Conservation (phyloP, 192 early-diverging fungal species). For the Piromyces sp. region DNA sequence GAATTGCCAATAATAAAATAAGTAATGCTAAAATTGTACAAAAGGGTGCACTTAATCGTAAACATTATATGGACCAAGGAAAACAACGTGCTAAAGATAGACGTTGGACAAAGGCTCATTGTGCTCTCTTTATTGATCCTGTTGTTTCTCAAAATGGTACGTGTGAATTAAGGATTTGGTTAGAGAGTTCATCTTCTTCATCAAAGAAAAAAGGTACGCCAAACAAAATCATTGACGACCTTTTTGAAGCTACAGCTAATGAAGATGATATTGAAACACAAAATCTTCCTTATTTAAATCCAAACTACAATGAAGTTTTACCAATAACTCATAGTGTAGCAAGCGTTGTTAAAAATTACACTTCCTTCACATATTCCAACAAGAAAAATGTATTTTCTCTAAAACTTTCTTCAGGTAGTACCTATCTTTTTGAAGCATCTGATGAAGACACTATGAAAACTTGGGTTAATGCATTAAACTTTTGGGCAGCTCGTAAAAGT, state of each 20-base stretch:
- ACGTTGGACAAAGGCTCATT: neutral
- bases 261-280: neutral
- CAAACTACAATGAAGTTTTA: neutral
- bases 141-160: neutral
- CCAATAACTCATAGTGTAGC: neutral
- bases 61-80: neutral
- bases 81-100: neutral
- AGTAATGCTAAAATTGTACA: neutral
- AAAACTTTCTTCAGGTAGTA: slow-evolving; percentile 59
- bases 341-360: neutral
- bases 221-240: neutral
- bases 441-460: slow-evolving; percentile 49
- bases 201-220: neutral
- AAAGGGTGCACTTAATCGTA: neutral
- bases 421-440: slow-evolving; percentile 75
- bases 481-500: slow-evolving; percentile 80
- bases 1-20: neutral
- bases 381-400: slow-evolving; percentile 74
- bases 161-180: neutral
- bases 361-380: neutral
- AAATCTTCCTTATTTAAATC: neutral
- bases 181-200: neutral
- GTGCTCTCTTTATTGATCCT: neutral
- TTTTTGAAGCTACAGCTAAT: neutral
- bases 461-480: slow-evolving; percentile 82